These are phyloP conservation scores for Citrullus mucosospermus DNA, from an alignment of 306 rosid genomes.

Conservation along the genomic window DNA sequence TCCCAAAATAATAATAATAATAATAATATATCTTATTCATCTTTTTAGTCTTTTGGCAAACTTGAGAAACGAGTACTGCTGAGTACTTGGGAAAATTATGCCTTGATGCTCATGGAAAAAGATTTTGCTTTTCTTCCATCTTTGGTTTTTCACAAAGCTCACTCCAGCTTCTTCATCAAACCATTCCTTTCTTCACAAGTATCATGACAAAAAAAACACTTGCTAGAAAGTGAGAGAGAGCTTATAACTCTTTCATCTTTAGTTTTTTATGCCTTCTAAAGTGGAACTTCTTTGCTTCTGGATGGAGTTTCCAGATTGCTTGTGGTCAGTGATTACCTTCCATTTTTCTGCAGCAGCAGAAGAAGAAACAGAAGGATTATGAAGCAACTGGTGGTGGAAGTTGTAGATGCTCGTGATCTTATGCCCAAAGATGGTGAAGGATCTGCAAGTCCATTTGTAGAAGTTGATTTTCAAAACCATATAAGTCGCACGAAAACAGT, in stretches of 20 bases:
- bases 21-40: too few species aligned
- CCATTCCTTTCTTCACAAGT: slow-evolving; percentile 28
- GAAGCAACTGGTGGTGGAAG: slow-evolving; percentile 47
- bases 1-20: too few species aligned
- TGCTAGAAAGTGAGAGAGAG: slow-evolving; percentile 19
- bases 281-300: slow-evolving; percentile 48
- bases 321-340: slow-evolving; percentile 26
- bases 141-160: slow-evolving; percentile 14
- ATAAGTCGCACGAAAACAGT: slow-evolving; percentile 40
- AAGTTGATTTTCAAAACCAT: slow-evolving; percentile 53
- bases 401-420: slow-evolving; percentile 59
- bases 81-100: not conserved
- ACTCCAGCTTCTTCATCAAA: slow-evolving; percentile 43
- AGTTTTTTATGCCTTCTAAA: slow-evolving; percentile 23
- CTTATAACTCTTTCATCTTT: not conserved
- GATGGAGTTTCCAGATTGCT: slow-evolving; percentile 44
- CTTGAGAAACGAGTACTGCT: not conserved
- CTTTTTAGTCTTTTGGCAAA: not conserved
- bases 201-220: slow-evolving; percentile 24
- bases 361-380: slow-evolving; percentile 27
- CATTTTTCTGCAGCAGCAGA: slow-evolving; percentile 23
- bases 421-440: slow-evolving; percentile 59
- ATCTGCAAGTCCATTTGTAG: slow-evolving; percentile 47
- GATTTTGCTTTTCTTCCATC: slow-evolving; percentile 25
- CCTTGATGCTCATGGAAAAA: slow-evolving; percentile 12